Base-by-base conservation (phyloP, 768 basidiomycete species). In the Kwoniella botswanensis region DNA sequence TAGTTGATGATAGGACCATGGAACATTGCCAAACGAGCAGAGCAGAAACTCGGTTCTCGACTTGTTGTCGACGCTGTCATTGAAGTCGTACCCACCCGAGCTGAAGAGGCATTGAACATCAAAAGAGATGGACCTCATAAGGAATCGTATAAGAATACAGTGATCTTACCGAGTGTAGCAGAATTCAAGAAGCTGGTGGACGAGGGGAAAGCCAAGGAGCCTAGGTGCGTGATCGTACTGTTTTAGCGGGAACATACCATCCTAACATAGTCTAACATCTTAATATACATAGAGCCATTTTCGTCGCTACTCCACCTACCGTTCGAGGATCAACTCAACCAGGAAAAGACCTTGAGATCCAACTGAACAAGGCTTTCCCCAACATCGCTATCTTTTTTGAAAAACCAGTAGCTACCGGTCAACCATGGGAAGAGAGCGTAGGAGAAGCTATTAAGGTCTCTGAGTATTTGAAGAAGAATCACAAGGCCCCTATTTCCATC, bases 11-110 rank as follows among this genome's bases (percentile, higher is more conserved):
- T 44, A 71, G 74, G 76, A 7, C 82, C 82, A 52, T 84, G 84
- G 83, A 79, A 84, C 67, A 81, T 84, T 67, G 76, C 84, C 18
- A 75, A 76, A 66, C 82, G 85, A 64, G 76, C 85, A 65, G 84
- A 86, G 75, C 74, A 91, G 83, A 94, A 96, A 86, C 90, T 98
- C 71, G 96, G 95, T 60, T 89, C 89, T 18, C 92, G 96, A 74
- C 91, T 98, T 82, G 95, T 93, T 81, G 93, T 98, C 62, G 89
- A 95, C 72, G 95, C 93, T 21, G 86, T 98, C 69, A 90, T 98
- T 81, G 96, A 98, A 83, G 94, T 94, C 21, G 89, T 89, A 43
- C 87, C 89, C 63, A 90, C 92, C 57, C 91, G 93, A 69, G 93
- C 93, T 35, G 86, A 89, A 46, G 91, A 91, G 52, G 89, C 97